A percentile compares a stretch with the other conserved stretches of the same genome.
These are phyloP conservation scores for Aspergillus jensenii DNA, from an alignment of 2,329 filamentous ascomycete species.

Conservation along the genomic window DNA sequence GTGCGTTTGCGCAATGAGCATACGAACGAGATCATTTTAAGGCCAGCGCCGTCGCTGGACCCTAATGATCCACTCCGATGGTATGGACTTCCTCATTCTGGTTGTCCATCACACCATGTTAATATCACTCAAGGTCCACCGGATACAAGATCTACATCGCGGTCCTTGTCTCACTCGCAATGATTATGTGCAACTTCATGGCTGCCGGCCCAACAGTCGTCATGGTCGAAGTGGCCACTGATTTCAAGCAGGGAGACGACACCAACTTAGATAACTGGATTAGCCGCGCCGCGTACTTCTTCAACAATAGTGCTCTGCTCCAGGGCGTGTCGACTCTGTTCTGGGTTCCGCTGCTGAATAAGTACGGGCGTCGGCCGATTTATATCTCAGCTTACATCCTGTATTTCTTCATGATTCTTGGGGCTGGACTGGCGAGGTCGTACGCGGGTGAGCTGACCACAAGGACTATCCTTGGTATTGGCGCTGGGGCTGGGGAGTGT, in stretches of 20 bases:
- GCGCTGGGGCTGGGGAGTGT: conserved; percentile 53
- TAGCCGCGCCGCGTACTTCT: conserved; percentile 50
- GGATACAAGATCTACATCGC: conserved; percentile 2
- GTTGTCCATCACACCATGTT: background rate
- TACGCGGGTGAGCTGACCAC: conserved; percentile 26
- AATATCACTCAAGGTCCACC: background rate
- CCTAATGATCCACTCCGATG: conserved; percentile 30
- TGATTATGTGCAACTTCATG: conserved; percentile 58
- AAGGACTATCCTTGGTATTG: conserved; percentile 42
- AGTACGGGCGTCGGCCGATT: conserved; percentile 37
- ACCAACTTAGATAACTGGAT: background rate
- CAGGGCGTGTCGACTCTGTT: conserved; percentile 47
- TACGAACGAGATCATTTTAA: conserved; percentile 3
- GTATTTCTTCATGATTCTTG: conserved; percentile 33
- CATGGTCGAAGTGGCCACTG: conserved; percentile 48
- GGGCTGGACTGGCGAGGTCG: conserved; percentile 36
- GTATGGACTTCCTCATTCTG: background rate
- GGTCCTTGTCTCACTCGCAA: conserved; percentile 36
- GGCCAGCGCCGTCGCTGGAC: conserved; percentile 23
- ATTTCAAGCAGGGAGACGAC: conserved; percentile 46
- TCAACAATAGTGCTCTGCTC: conserved; percentile 51
- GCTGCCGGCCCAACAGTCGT: conserved; percentile 57
- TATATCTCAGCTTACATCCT: conserved; percentile 19
- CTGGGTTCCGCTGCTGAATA: conserved; percentile 39
- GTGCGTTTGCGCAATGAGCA: background rate